Conservation (phyloP, 768 basidiomycete species). For the Boletus rubroflammeus region DNA sequence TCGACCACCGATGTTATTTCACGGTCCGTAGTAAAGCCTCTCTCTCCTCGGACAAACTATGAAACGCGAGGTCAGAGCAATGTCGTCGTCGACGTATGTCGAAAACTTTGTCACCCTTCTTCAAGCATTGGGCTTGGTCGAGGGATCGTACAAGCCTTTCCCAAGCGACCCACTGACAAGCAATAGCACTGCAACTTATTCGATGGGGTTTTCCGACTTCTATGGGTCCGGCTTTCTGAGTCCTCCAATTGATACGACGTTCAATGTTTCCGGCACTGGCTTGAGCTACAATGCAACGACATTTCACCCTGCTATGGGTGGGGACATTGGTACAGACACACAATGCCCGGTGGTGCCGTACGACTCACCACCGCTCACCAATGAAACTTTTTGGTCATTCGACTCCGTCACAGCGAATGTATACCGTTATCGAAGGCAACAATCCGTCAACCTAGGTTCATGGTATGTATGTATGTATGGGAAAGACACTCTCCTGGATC, state of each 20-base stretch:
- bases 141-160: slow-evolving; percentile 9
- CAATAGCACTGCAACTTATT: neutral
- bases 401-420: slow-evolving; percentile 11
- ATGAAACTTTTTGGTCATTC: slow-evolving; percentile 14
- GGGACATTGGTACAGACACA: neutral
- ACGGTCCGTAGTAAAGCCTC: neutral
- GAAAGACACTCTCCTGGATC: too few species aligned
- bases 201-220: neutral
- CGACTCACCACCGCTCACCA: slow-evolving; percentile 4
- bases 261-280: neutral
- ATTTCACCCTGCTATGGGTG: neutral
- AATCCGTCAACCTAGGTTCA: slow-evolving; percentile 21
- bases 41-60: neutral
- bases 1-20: neutral
- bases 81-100: slow-evolving; percentile 4
- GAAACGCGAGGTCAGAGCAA: neutral
- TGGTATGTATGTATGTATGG: slow-evolving; percentile 10
- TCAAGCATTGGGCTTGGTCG: slow-evolving; percentile 9
- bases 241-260: neutral
- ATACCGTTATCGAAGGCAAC: slow-evolving; percentile 22
- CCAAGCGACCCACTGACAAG: neutral
- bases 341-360: slow-evolving; percentile 10
- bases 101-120: slow-evolving; percentile 6
- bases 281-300: neutral
- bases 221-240: neutral